Evolutionary conservation across 345 rosid genomes (phyloP), one percentile per base, ranked within the genome.

Genomic region (Camelina hispida): DNA sequence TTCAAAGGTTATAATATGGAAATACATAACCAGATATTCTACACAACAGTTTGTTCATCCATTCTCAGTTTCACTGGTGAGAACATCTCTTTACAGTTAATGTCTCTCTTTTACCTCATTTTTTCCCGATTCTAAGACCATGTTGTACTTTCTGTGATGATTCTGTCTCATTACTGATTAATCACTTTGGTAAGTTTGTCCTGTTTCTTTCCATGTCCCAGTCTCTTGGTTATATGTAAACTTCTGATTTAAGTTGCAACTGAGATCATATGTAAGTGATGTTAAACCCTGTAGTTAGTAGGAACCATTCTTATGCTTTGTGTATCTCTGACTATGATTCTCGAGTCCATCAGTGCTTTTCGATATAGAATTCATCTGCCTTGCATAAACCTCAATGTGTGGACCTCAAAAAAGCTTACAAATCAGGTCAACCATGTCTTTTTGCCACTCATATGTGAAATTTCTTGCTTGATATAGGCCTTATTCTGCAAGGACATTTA

Each of bases 1-100:
- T 94, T 94, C 67, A 90, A 86, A 83, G 98, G 97, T 54, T 90
- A 94, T 72, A 74, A 94, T 74, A 91, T 94, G 98, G 98, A 91
- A 70, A 94, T 94, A 81, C 93, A 91, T 83, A 94, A 88, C 60
- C 97, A 94, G 79, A 94, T 94, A 82, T 94, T 94, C 89, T 94
- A 94, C 84, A 91, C 98, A 22, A 85, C 98, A 22, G 47, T 85
- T 67, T 90, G 92, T 80, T 94, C 98, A 15, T 90, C 87, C 69
- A 22, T 85, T 68, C 93, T 94, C 40, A 94, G 98, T 81, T 90
- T 89, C 67, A 85, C 93, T 43, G 96, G 98, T 86, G 77, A 75
- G 83, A 37, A 67, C 58, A 67, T 51, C 59, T 69, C 62, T 53
- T 22, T 4, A 22, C 5, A 38, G 25, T 59, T 54, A 10, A 4